Conservation (phyloP, 2,329 filamentous ascomycete genomes). For the Ascochyta rabiei region DNA sequence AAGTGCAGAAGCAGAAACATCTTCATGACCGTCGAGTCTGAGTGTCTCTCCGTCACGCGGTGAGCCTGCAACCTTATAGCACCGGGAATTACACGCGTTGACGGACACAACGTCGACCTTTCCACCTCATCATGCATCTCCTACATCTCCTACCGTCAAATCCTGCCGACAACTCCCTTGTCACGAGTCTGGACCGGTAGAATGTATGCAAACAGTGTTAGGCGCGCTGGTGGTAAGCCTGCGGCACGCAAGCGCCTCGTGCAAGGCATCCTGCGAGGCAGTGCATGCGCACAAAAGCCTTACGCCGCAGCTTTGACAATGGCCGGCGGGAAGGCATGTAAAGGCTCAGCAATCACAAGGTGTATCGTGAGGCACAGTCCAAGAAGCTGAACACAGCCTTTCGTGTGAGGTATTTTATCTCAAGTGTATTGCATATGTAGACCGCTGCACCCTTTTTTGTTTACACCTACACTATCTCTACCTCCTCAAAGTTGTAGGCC, state of each 20-base stretch:
- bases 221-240: slow-evolving; percentile 9
- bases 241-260: slow-evolving; percentile 5
- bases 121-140: neutral
- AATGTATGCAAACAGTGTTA: neutral
- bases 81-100: neutral
- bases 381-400: slow-evolving; percentile 1
- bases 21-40: neutral
- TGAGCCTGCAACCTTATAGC: neutral
- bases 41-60: neutral
- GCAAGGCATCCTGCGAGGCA: slow-evolving; percentile 10
- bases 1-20: neutral
- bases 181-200: neutral
- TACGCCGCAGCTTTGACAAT: neutral
- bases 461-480: neutral
- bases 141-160: neutral
- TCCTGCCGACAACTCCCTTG: neutral
- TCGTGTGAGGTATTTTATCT: neutral
- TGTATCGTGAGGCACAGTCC: neutral
- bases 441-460: neutral
- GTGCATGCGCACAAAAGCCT: neutral
- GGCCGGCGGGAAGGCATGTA: neutral
- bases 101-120: neutral
- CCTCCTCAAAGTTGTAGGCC: neutral
- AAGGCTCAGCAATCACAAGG: slow-evolving; percentile 6
- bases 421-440: slow-evolving; percentile 1